These are phyloP conservation scores for Raffaelea albimanens DNA, from an alignment of 2,329 filamentous ascomycete species.

Conservation along the genomic window DNA sequence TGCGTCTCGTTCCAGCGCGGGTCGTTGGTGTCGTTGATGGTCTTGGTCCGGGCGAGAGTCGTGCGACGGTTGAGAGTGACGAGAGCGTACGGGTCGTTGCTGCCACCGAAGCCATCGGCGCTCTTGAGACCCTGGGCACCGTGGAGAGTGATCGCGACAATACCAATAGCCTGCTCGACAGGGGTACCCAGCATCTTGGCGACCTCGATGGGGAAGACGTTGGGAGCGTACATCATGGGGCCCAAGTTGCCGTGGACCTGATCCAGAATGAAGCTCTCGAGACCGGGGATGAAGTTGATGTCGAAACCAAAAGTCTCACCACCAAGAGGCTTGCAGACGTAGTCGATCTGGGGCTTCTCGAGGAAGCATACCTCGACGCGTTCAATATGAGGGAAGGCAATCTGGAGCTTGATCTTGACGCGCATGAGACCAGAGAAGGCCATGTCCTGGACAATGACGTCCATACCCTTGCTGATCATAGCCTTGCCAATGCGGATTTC, in stretches of 20 bases:
- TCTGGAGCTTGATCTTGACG: conserved; percentile 93
- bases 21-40: conserved; percentile 70
- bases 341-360: conserved; percentile 81
- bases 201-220: conserved; percentile 96
- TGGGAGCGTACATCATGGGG: conserved; percentile 97
- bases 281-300: conserved; percentile 95
- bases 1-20: conserved; percentile 96
- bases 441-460: conserved; percentile 98
- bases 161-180: conserved; percentile 89
- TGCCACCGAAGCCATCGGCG: conserved; percentile 75
- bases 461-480: conserved; percentile 91
- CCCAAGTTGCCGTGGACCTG: conserved; percentile 89
- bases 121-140: conserved; percentile 91
- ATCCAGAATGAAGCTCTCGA: conserved; percentile 89
- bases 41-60: conserved; percentile 82
- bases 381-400: conserved; percentile 92
- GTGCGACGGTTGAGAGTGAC: conserved; percentile 77
- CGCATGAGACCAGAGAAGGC: conserved; percentile 93
- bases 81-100: conserved; percentile 80
- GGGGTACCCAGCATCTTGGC: conserved; percentile 96
- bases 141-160: conserved; percentile 84
- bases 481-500: conserved; percentile 94
- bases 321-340: conserved; percentile 94
- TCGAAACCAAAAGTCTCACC: conserved; percentile 95
- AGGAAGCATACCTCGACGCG: conserved; percentile 93